Conservation (phyloP, 2,329 filamentous ascomycete species). For the Aspergillus pseudotamarii region DNA sequence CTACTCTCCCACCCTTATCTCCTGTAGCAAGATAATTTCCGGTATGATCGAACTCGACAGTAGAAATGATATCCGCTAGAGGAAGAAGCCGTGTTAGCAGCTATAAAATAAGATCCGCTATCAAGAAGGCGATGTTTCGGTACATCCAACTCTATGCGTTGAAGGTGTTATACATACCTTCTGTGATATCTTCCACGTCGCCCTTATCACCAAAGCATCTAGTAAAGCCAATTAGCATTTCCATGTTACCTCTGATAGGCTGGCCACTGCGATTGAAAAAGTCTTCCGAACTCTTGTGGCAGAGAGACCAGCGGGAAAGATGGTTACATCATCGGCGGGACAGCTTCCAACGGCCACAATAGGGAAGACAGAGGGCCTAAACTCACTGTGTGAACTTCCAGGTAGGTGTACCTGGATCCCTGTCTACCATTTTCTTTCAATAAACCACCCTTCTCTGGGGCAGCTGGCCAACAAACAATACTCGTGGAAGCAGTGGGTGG, state of each 20-base stretch:
- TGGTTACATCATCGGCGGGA: background rate
- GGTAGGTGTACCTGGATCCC: conserved; percentile 89
- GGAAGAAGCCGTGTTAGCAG: conserved; percentile 6
- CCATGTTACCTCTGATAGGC: background rate
- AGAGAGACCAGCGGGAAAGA: background rate
- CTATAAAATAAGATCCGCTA: background rate
- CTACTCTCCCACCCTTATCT: conserved; percentile 55
- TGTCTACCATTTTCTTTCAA: conserved; percentile 83
- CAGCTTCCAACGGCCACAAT: background rate
- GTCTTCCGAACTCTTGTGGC: background rate
- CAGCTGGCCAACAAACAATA: conserved; percentile 21
- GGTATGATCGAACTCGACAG: conserved; percentile 56
- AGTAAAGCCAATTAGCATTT: conserved; percentile 16
- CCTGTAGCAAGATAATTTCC: conserved; percentile 57
- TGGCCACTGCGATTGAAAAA: background rate
- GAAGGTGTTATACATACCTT: conserved; percentile 61
- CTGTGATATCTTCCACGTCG: conserved; percentile 97
- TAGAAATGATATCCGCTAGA: conserved; percentile 55
- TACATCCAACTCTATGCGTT: background rate
- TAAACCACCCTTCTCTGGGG: conserved; percentile 37
- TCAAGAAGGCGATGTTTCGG: background rate
- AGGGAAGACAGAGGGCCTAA: conserved; percentile 6
- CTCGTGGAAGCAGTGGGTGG: conserved; percentile 9
- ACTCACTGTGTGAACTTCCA: conserved; percentile 99
- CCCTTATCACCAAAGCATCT: conserved; percentile 99